Percentiles rank a stretch among this genome's conserved stretches.
Conservation (phyloP, 345 rosid genomes). For the Anacardium occidentale region DNA sequence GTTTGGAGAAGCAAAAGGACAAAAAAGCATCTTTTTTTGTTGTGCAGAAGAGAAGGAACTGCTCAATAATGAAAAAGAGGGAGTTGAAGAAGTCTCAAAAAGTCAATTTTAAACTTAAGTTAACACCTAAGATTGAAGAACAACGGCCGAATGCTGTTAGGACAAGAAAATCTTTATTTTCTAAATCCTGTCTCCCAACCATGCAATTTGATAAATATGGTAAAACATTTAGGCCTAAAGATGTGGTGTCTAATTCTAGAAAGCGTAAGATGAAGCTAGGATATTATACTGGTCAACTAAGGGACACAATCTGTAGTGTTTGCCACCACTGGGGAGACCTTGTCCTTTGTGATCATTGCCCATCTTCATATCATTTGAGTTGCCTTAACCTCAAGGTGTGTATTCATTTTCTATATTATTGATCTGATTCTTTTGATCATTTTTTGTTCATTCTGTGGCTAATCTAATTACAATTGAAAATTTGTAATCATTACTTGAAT, state of each 20-base stretch:
- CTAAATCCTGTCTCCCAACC: neutral
- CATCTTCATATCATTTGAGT: conserved; percentile 37
- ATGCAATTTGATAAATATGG: conserved; percentile 20
- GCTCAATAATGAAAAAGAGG: conserved; percentile 18
- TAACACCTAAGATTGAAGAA: conserved; percentile 8
- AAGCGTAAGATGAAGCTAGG: conserved; percentile 35
- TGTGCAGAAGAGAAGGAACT: conserved; percentile 18
- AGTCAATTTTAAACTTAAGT: conserved; percentile 11
- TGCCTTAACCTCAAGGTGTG: conserved; percentile 37
- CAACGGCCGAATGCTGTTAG: conserved; percentile 1
- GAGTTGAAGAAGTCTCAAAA: neutral
- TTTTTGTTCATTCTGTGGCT: neutral
- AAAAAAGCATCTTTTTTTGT: conserved; percentile 8
- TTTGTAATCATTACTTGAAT: neutral
- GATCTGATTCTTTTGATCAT: neutral
- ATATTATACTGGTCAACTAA: neutral
- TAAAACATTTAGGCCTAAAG: conserved; percentile 25
- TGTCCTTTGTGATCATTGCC: conserved; percentile 26
- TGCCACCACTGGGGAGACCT: conserved; percentile 40
- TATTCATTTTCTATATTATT: conserved; percentile 11
- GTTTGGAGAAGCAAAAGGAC: conserved; percentile 11
- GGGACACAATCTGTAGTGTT: conserved; percentile 39
- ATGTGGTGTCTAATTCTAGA: conserved; percentile 31
- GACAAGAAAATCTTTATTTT: conserved; percentile 13
- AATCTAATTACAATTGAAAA: neutral